phyloP scores from a whole-genome alignment of 495 filamentous ascomycete genomes.

The Glonium stellatum region DNA sequence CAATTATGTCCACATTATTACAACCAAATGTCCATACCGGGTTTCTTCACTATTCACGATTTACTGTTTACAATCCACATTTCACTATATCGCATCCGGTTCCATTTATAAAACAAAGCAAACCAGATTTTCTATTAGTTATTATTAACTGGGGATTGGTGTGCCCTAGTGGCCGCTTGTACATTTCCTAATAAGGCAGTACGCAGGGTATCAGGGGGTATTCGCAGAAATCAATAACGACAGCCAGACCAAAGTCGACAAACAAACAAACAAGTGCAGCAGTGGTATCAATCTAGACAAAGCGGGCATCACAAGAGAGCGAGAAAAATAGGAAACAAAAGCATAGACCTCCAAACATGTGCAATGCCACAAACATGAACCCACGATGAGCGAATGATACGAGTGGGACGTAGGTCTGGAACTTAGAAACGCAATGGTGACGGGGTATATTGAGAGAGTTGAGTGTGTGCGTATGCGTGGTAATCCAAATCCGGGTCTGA shows the following conservation, averaged over 20 bases:
- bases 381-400: conserved; percentile 20
- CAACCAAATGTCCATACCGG: too few species aligned
- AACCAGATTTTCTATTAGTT: conserved; percentile 27
- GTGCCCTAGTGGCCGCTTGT: conserved; percentile 31
- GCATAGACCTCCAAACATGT: conserved; percentile 20
- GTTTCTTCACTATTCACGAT: too few species aligned
- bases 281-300: conserved; percentile 35
- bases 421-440: conserved; percentile 1
- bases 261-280: conserved; percentile 24
- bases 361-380: conserved; percentile 15
- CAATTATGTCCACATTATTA: too few species aligned
- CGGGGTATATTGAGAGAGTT: conserved; percentile 8
- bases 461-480: conserved; percentile 14
- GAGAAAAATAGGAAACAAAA: conserved; percentile 11
- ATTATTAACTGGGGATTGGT: conserved; percentile 20
- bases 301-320: conserved; percentile 18
- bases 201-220: conserved; percentile 33
- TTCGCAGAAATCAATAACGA: conserved; percentile 24
- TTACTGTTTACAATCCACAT: too few species aligned
- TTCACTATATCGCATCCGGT: background rate
- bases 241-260: conserved; percentile 18
- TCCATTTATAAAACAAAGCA: conserved; percentile 7
- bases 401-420: conserved; percentile 13
- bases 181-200: conserved; percentile 29
- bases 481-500: conserved; percentile 18